Conservation (phyloP, 495 filamentous ascomycete species). For the Aspergillus carlsbadensis region DNA sequence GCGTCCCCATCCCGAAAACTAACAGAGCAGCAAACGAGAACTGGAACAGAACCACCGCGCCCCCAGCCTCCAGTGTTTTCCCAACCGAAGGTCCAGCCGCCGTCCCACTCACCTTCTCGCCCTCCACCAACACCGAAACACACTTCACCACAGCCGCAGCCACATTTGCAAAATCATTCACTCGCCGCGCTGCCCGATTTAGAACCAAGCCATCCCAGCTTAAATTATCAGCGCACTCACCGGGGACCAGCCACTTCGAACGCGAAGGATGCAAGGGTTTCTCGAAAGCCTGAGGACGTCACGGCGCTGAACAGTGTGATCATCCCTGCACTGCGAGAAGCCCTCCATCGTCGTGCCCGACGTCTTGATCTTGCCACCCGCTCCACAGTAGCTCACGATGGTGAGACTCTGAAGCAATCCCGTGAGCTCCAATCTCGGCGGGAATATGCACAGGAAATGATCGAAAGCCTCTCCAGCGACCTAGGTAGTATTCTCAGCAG, state of each 20-base stretch:
- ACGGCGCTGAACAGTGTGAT: constrained; percentile 79
- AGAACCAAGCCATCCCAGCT: constrained; percentile 3
- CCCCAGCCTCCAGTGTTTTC: constrained; percentile 32
- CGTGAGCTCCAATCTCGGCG: constrained; percentile 39
- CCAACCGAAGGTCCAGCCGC: constrained; percentile 26
- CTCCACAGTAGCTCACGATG: constrained; percentile 4
- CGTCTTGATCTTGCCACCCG: constrained; percentile 23
- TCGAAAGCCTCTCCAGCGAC: constrained; percentile 75
- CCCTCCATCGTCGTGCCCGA: constrained; percentile 70
- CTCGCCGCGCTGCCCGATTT: background rate
- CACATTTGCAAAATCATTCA: constrained; percentile 9
- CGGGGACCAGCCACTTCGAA: constrained; percentile 5
- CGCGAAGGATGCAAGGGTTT: constrained; percentile 17
- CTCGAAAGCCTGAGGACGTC: constrained; percentile 28
- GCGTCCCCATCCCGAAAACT: constrained; percentile 33
- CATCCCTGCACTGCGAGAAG: constrained; percentile 85
- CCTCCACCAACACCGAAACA: constrained; percentile 28
- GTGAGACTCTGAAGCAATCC: constrained; percentile 12
- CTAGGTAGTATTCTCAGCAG: constrained; percentile 75
- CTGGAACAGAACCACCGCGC: constrained; percentile 9
- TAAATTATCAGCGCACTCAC: background rate
- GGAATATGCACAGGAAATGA: constrained; percentile 76
- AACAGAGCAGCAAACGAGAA: constrained; percentile 23
- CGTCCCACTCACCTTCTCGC: constrained; percentile 9
- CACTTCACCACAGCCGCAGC: constrained; percentile 15